phyloP scores from a whole-genome alignment of 139 green algal species.

The Chlorella sp. region DNA sequence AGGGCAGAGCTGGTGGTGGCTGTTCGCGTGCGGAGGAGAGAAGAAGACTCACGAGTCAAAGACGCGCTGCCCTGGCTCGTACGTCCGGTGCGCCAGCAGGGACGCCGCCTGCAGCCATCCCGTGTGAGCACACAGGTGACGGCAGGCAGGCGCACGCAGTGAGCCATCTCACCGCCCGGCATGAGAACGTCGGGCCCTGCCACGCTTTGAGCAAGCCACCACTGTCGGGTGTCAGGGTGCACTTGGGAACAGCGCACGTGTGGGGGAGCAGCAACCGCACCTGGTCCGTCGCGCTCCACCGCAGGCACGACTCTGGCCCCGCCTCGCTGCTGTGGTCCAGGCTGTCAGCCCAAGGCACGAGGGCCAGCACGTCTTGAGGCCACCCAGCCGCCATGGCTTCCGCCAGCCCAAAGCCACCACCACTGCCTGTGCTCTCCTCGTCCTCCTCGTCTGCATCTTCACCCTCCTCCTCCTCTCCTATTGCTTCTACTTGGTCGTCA shows the following conservation, averaged over 20 bases:
- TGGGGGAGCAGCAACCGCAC: too few relatives aligned
- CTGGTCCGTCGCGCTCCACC: conserved; percentile 4
- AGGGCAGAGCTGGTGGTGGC: too few relatives aligned
- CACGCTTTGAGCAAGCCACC: too few relatives aligned
- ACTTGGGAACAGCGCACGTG: too few relatives aligned
- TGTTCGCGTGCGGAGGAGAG: too few relatives aligned
- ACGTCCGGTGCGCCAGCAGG: conserved; percentile 7
- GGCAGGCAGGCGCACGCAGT: neutral
- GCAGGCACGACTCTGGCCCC: conserved; percentile 19
- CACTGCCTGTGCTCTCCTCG: too few relatives aligned
- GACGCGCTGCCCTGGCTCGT: conserved; percentile 30
- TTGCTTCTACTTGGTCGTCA: neutral
- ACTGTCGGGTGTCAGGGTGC: too few relatives aligned
- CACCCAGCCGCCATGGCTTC: too few relatives aligned
- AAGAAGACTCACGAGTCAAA: too few relatives aligned
- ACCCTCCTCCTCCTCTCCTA: neutral
- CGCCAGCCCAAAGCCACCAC: too few relatives aligned
- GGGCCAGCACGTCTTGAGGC: conserved; percentile 31
- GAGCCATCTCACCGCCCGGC: neutral
- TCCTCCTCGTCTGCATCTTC: neutral
- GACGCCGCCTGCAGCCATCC: neutral
- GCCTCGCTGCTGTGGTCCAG: conserved; percentile 42
- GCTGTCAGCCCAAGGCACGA: conserved; percentile 63
- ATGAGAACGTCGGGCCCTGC: neutral
- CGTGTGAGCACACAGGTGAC: too few relatives aligned